phyloP scores from a whole-genome alignment of 306 rosid genomes.

The Hippophae gyantsensis region DNA sequence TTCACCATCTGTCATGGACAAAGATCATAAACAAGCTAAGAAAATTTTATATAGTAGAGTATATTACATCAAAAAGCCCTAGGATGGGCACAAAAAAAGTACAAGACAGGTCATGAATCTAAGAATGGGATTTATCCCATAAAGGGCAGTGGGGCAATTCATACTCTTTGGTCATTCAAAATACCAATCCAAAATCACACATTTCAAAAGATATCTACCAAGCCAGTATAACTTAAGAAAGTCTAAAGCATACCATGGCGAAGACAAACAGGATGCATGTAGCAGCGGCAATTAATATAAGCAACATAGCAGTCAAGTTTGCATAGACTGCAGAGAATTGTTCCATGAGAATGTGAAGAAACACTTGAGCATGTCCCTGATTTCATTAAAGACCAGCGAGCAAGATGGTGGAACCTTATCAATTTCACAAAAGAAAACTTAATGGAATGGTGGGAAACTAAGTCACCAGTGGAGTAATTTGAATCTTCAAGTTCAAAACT shows the following conservation, averaged over 20 bases:
- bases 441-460: constrained; percentile 36
- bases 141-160: too few relatives aligned
- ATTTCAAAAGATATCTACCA: too few relatives aligned
- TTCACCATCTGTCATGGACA: constrained; percentile 43
- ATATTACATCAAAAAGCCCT: too few relatives aligned
- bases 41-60: too few relatives aligned
- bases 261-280: constrained; percentile 69
- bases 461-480: constrained; percentile 41
- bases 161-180: too few relatives aligned
- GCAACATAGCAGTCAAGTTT: constrained; percentile 82
- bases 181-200: too few relatives aligned
- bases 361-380: constrained; percentile 46
- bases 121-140: too few relatives aligned
- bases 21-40: background rate
- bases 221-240: too few relatives aligned
- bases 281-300: constrained; percentile 66
- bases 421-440: constrained; percentile 62
- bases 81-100: too few relatives aligned
- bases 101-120: too few relatives aligned
- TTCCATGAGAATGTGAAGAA: constrained; percentile 48
- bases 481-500: constrained; percentile 68
- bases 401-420: constrained; percentile 83
- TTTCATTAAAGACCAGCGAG: constrained; percentile 69
- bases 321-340: constrained; percentile 82
- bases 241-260: constrained; percentile 62